phyloP scores from a whole-genome alignment of 495 filamentous ascomycete genomes.

The Podospora appendiculata region DNA sequence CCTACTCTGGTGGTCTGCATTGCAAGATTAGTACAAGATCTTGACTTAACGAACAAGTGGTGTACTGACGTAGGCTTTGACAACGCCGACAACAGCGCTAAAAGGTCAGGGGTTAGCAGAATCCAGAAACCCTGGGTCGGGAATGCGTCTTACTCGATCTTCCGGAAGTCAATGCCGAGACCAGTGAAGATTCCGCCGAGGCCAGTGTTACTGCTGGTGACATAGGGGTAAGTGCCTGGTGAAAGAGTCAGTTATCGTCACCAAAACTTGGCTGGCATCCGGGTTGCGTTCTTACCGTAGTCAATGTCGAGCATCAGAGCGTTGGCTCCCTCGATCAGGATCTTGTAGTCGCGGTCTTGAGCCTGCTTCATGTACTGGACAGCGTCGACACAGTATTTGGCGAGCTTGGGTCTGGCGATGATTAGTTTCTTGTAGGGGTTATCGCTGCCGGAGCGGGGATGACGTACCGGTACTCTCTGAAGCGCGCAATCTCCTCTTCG shows the following conservation, averaged over 20 bases:
- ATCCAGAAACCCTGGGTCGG: not conserved
- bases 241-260: not conserved
- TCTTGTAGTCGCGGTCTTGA: conserved; percentile 51
- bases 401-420: conserved; percentile 38
- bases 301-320: conserved; percentile 53
- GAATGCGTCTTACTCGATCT: conserved; percentile 27
- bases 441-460: no score
- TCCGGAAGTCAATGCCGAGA: conserved; percentile 47
- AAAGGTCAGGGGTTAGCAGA: not conserved
- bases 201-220: conserved; percentile 71
- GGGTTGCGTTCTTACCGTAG: conserved; percentile 16
- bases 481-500: conserved; percentile 66
- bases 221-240: conserved; percentile 71
- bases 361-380: conserved; percentile 49
- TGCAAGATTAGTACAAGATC: not conserved
- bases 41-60: not conserved
- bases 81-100: conserved; percentile 65
- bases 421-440: no score
- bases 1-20: conserved; percentile 58
- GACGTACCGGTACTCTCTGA: conserved; percentile 50
- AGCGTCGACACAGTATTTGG: conserved; percentile 62
- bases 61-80: conserved; percentile 57
- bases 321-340: conserved; percentile 84
- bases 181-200: conserved; percentile 74
- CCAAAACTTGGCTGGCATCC: no score